Evolutionary conservation across 192 early-diverging fungal genomes (phyloP), one percentile per base, ranked within the genome.

Genomic region (Podila epicladia): DNA sequence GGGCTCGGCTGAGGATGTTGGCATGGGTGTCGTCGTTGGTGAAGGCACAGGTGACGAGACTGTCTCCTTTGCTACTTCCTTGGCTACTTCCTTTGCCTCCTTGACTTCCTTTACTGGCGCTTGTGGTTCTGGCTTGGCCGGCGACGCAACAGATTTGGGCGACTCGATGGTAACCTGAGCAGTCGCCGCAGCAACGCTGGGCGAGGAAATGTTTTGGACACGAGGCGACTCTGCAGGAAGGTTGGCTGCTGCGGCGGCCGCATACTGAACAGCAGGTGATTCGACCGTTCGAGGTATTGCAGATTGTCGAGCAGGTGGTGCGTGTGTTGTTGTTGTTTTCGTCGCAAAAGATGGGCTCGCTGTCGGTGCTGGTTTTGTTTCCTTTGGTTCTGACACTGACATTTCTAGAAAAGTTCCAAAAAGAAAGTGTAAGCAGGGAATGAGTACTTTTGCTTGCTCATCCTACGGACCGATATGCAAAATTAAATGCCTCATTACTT

Each of bases 151-250:
- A 22, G 53, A 55, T 26, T 55, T 55, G 5, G 53, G 53, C 5
- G 53, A 55, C n/a, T 45, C 62, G 58, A 74, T 37, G 35, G 9
- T 45, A 45, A 15, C 41, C 41, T 45, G 41, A 15, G 41, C 37
- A 12, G 62, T 37, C 19, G 74, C 73, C 28, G 85, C 41, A 17
- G 82, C 75, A 58, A 72, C 72, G 32, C 26, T 67, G 4, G 85
- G 72, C 4, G 75, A 74, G 20, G 71, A 49, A 9, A 84, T 53
- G 19, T 75, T 77, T 6, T 63, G 53, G 19, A 59, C 4, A 24
- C 69, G 69, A 20, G 86, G 66, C 11, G 61, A 60, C 62, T 71
- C 67, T 9, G 83, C n/a, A 37, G 87, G 79, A 24, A 85, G 64
- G 38, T 80, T 67, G 50, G 63, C 71, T 20, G 71, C 72, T 20